Base-by-base conservation (phyloP, 2,329 filamentous ascomycete genomes). In the Colletotrichum tropicale region DNA sequence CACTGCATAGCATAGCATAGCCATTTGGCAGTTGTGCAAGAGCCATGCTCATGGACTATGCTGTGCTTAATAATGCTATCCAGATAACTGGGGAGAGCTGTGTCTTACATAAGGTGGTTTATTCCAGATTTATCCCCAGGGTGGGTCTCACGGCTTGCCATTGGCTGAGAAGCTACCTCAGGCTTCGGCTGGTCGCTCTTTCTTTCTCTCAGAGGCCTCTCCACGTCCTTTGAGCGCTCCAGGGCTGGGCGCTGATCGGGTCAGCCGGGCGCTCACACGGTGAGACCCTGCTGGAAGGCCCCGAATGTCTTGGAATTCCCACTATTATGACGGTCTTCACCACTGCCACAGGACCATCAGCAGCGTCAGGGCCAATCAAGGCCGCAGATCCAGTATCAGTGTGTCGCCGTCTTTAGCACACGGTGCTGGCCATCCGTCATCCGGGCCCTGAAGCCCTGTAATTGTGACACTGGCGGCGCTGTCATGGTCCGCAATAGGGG, bases 191-290 rank as follows among this genome's bases (percentile, higher is more conserved):
- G 38, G 1, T 43, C 36, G 36, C 36, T 38, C 16, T 38, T 38
- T 38, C 71, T 24, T 36, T 30, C 24, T 15, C 38, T 34, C 36
- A 52, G 18, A 28, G 58, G 34, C 60, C 68, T 43, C 38, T 43
- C 38, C 38, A 12, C 38, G 38, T n/a, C 38, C 38, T 43, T n/a
- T 43, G 38, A n/a, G 38, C 18, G 18, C 38, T 48, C 9, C 38
- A 48, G 38, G 38, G 38, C 30, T 67, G 18, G n/a, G 18, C 30
- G 26, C 21, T 64, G 69, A 58, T 62, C 73, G 64, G 73, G 73
- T 73, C 73, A 75, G 70, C 73, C 70, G 73, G 72, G n/a, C 70
- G 58, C 69, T 58, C 32, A 56, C 69, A 75, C 70, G 73, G 73
- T 56, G 62, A 28, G 69, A 34, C 62, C 69, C 34, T 73, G 69